Evolutionary conservation across 352 stramenopile species (phyloP).

Genomic region (Pythium guiyangense): DNA sequence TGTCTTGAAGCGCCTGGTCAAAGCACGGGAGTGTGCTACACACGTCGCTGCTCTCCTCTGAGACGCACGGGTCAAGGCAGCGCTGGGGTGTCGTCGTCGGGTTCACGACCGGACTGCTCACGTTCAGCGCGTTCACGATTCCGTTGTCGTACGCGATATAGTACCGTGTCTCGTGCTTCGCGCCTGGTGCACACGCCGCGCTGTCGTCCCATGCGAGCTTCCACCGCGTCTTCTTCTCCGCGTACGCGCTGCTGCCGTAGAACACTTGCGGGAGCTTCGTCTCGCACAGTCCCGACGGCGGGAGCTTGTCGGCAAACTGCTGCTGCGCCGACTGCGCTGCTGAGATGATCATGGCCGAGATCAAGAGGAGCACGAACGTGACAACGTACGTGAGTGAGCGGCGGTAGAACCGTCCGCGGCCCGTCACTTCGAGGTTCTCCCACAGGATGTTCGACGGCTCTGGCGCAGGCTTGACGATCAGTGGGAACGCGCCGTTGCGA

Average conservation of each 20-base stretch:
- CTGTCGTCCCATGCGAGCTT: slow-evolving; percentile 53
- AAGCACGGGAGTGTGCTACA: slow-evolving; percentile 73
- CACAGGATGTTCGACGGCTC: slow-evolving; percentile 87
- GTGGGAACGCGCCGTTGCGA: slow-evolving; percentile 31
- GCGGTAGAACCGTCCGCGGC: slow-evolving; percentile 46
- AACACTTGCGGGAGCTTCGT: slow-evolving; percentile 48
- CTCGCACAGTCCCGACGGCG: slow-evolving; percentile 52
- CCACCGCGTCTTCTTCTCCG: slow-evolving; percentile 25
- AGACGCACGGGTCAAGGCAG: slow-evolving; percentile 58
- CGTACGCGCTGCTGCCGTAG: slow-evolving; percentile 36
- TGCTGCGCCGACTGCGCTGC: slow-evolving; percentile 65
- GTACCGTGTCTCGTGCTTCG: slow-evolving; percentile 27
- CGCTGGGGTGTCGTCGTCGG: slow-evolving; percentile 15
- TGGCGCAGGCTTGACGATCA: slow-evolving; percentile 50
- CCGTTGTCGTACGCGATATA: slow-evolving; percentile 61
- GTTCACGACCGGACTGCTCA: background rate
- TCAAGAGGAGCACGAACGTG: slow-evolving; percentile 66
- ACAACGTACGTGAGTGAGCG: slow-evolving; percentile 66
- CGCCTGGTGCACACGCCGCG: slow-evolving; percentile 26
- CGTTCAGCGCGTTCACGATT: slow-evolving; percentile 11
- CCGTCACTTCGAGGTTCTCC: slow-evolving; percentile 80
- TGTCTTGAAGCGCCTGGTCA: slow-evolving; percentile 26
- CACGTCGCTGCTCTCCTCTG: slow-evolving; percentile 36
- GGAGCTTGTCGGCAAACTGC: slow-evolving; percentile 65
- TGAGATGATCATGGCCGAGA: slow-evolving; percentile 75